A percentile compares a stretch with the other conserved stretches of the same genome.
phyloP scores from a whole-genome alignment of 768 basidiomycete genomes.

The Russula sp. region DNA sequence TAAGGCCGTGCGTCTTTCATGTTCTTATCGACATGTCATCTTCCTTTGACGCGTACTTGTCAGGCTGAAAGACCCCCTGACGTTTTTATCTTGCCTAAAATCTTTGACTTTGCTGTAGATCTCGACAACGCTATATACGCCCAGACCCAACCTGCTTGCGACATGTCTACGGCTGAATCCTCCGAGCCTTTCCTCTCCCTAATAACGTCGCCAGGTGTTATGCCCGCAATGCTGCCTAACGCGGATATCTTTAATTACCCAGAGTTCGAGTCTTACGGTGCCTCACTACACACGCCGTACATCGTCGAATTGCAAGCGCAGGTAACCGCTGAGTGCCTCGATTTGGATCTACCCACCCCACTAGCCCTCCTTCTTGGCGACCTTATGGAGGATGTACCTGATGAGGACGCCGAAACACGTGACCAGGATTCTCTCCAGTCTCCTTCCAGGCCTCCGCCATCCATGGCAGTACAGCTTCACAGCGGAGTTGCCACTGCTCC shows the following conservation, averaged over 20 bases:
- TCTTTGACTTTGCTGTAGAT: slow-evolving; percentile 11
- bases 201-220: neutral
- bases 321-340: neutral
- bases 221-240: neutral
- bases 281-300: slow-evolving; percentile 5
- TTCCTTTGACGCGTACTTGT: neutral
- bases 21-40: neutral
- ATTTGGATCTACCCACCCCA: neutral
- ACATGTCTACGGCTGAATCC: neutral
- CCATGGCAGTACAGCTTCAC: neutral
- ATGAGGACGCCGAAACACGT: neutral
- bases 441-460: neutral
- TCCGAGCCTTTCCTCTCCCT: neutral
- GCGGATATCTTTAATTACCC: neutral
- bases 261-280: slow-evolving; percentile 3
- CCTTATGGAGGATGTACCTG: neutral
- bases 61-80: neutral
- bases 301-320: neutral
- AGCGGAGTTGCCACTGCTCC: neutral
- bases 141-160: neutral
- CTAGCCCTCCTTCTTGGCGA: neutral
- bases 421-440: neutral
- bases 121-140: slow-evolving; percentile 5
- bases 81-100: neutral
- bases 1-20: slow-evolving; percentile 6